Percentiles rank a stretch among this genome's conserved stretches.
phyloP scores from a whole-genome alignment of 257 asterid genomes.

The Solanum paucissectum region DNA sequence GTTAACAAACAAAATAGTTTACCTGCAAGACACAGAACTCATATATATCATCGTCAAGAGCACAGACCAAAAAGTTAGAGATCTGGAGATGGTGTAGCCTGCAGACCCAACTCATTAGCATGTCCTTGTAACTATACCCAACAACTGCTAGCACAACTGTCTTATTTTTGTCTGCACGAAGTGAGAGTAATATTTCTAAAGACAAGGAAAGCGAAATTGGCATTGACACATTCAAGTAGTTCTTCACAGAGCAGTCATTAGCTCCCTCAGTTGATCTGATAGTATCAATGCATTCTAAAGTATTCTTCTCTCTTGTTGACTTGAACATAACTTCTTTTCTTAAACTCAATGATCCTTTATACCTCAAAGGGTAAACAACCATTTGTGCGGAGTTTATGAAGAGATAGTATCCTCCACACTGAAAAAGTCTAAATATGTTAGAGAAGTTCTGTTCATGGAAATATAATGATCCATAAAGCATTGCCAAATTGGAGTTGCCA shows the following conservation, averaged over 20 bases:
- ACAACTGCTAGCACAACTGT: conserved; percentile 75
- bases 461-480: conserved; percentile 66
- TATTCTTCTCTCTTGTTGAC: conserved; percentile 14
- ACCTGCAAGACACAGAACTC: conserved; percentile 81
- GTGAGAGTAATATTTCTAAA: conserved; percentile 42
- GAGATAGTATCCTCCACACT: conserved; percentile 38
- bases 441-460: conserved; percentile 45
- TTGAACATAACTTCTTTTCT: conserved; percentile 23
- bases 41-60: conserved; percentile 66
- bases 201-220: conserved; percentile 42
- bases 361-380: conserved; percentile 35
- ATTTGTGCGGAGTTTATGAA: conserved; percentile 33
- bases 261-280: conserved; percentile 24
- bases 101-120: conserved; percentile 98
- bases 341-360: conserved; percentile 21
- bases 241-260: conserved; percentile 24
- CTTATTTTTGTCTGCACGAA: conserved; percentile 56
- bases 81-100: conserved; percentile 53
- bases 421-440: conserved; percentile 30
- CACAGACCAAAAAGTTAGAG: conserved; percentile 61
- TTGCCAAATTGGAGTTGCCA: conserved; percentile 61
- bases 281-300: conserved; percentile 34
- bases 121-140: conserved; percentile 81
- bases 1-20: conserved; percentile 3
- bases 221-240: conserved; percentile 8